Percentiles rank a stretch among this genome's conserved stretches.
Evolutionary conservation across 2,329 filamentous ascomycete genomes (phyloP).

Genomic region (Fusarium robinianum): DNA sequence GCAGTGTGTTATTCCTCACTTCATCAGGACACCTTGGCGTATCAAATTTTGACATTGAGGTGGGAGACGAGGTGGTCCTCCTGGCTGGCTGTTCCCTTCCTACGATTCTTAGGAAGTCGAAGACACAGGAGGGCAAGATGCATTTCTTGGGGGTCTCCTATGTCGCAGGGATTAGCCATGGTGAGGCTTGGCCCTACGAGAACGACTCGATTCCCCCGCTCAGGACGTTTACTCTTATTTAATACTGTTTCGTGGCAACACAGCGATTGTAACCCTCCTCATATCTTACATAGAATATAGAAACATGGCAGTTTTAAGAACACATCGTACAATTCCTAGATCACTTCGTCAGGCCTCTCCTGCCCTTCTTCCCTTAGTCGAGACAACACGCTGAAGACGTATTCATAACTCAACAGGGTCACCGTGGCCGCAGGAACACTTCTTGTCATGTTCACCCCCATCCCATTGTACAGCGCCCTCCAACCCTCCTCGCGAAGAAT

Average conservation of each 20-base stretch:
- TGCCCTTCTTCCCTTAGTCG: constrained; percentile 1
- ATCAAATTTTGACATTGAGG: constrained; percentile 15
- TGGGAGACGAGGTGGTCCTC: constrained; percentile 11
- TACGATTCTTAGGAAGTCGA: constrained; percentile 1
- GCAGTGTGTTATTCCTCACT: constrained; percentile 15
- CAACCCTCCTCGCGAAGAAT: constrained; percentile 91
- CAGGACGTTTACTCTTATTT: constrained; percentile 13
- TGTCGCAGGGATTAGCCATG: constrained; percentile 20
- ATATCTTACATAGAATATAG: too few relatives aligned
- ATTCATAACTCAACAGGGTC: constrained; percentile 96
- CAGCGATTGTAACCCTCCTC: background rate
- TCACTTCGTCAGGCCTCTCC: background rate
- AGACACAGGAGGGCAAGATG: constrained; percentile 2
- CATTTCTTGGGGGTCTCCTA: constrained; percentile 17
- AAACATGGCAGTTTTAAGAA: too few relatives aligned
- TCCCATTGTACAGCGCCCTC: constrained; percentile 93
- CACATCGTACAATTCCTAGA: background rate
- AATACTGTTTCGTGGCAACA: too few relatives aligned
- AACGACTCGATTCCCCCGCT: background rate
- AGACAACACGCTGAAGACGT: constrained; percentile 54
- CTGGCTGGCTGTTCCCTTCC: constrained; percentile 17
- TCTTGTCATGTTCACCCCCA: constrained; percentile 95
- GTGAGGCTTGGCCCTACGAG: constrained; percentile 10
- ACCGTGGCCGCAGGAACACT: constrained; percentile 94
- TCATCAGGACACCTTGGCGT: constrained; percentile 13